Evolutionary conservation across 2,329 filamentous ascomycete genomes (phyloP).

Genomic region (Furcasterigmium furcatum): DNA sequence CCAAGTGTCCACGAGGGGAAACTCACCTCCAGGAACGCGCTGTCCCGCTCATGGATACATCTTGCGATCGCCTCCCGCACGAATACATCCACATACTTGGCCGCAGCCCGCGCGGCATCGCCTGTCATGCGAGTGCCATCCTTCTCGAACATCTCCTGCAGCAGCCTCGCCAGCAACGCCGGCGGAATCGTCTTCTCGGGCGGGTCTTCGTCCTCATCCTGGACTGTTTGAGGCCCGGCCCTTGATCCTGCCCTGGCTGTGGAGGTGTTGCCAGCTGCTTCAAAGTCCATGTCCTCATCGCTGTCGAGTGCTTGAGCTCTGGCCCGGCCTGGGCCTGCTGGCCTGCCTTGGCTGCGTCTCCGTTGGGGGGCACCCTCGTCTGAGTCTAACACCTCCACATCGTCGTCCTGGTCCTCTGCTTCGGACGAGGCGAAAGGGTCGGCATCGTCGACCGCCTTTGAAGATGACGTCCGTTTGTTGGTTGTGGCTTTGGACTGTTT

Average conservation of each 20-base stretch:
- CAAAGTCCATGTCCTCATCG: constrained; percentile 13
- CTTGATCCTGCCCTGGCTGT: neutral
- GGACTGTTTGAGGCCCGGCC: constrained; percentile 13
- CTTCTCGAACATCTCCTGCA: constrained; percentile 76
- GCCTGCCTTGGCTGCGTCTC: neutral
- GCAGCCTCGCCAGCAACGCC: constrained; percentile 69
- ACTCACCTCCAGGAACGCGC: constrained; percentile 72
- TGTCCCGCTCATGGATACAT: constrained; percentile 66
- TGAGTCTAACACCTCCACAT: constrained; percentile 2
- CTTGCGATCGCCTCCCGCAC: constrained; percentile 84
- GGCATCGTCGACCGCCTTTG: constrained; percentile 20
- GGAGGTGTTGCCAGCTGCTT: neutral
- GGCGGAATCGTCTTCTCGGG: constrained; percentile 59
- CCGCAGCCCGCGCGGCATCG: constrained; percentile 73
- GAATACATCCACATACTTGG: constrained; percentile 88
- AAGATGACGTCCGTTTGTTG: constrained; percentile 4
- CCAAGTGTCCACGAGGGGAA: neutral
- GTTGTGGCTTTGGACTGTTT: constrained; percentile 11
- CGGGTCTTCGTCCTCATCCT: constrained; percentile 25
- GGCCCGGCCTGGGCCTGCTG: constrained; percentile 12
- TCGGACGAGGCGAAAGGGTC: constrained; percentile 33
- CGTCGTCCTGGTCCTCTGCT: constrained; percentile 12
- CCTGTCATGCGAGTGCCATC: constrained; percentile 70
- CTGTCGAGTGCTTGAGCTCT: constrained; percentile 4
- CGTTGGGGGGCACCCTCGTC: neutral